These are phyloP conservation scores for Adansonia digitata DNA, from an alignment of 345 rosid species.

Conservation along the genomic window DNA sequence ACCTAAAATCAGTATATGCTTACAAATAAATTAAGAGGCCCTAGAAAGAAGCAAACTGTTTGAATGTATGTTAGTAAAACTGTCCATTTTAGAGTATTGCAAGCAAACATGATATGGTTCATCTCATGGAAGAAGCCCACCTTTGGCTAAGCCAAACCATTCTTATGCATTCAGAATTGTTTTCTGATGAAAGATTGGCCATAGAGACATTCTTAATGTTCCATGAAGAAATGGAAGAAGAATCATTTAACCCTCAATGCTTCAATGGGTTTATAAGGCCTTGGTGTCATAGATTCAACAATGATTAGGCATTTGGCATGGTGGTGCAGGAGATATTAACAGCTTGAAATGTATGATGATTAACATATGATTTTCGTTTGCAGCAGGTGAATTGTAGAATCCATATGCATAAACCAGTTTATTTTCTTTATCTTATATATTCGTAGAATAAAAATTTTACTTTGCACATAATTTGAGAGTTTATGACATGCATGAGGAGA, in stretches of 20 bases:
- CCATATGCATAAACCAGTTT: neutral
- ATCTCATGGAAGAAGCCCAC: neutral
- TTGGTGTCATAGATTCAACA: neutral
- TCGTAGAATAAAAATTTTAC: neutral
- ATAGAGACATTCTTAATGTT: neutral
- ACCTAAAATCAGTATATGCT: slow-evolving; percentile 43
- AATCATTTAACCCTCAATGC: neutral
- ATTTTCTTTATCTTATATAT: neutral
- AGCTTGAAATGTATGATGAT: neutral
- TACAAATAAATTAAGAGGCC: slow-evolving; percentile 8
- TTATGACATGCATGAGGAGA: neutral
- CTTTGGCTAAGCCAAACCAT: neutral
- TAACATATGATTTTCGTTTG: neutral
- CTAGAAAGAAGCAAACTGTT: slow-evolving; percentile 1
- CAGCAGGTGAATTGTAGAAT: neutral
- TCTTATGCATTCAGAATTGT: neutral
- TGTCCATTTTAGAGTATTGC: neutral
- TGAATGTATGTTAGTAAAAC: neutral
- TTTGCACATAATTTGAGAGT: neutral
- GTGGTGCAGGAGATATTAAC: neutral
- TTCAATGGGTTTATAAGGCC: neutral
- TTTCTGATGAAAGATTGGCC: neutral
- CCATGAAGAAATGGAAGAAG: neutral
- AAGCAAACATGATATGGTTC: neutral
- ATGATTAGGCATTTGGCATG: neutral